A percentile compares a stretch with the other conserved stretches of the same genome.
phyloP scores from a whole-genome alignment of 2,329 filamentous ascomycete species.

The Ambrosiella beaveri region DNA sequence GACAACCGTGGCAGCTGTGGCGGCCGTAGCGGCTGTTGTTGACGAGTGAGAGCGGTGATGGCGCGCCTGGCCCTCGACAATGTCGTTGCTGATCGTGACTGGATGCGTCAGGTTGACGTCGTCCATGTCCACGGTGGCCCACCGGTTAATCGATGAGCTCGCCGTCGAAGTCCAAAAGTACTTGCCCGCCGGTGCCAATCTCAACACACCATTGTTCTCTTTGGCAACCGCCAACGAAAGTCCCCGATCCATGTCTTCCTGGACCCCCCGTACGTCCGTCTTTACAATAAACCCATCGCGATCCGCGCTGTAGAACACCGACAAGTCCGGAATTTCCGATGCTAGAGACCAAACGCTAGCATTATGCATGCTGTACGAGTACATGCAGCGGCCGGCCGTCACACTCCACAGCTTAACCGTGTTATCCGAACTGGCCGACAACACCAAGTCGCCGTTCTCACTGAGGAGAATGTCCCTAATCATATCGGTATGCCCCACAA shows the following conservation, averaged over 20 bases:
- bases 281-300: conserved; percentile 88
- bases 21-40: conserved; percentile 1
- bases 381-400: conserved; percentile 86
- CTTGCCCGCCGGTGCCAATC: conserved; percentile 50
- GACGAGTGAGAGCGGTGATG: conserved; percentile 7
- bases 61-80: neutral
- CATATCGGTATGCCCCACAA: conserved; percentile 91
- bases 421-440: conserved; percentile 90
- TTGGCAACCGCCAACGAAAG: conserved; percentile 80
- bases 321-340: conserved; percentile 69
- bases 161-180: conserved; percentile 83
- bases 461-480: conserved; percentile 82
- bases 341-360: conserved; percentile 94
- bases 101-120: conserved; percentile 43
- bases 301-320: conserved; percentile 88
- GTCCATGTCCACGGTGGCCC: conserved; percentile 70
- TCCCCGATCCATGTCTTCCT: conserved; percentile 60
- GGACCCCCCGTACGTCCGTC: conserved; percentile 65
- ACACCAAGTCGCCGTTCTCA: conserved; percentile 71
- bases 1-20: conserved; percentile 29
- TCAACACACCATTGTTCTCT: conserved; percentile 69
- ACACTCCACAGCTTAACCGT: conserved; percentile 98
- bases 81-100: neutral
- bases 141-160: conserved; percentile 81
- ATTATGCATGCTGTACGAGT: conserved; percentile 97